phyloP scores from a whole-genome alignment of 108 stramenopile genomes.

The Pseudonitzschia delicatissima region DNA sequence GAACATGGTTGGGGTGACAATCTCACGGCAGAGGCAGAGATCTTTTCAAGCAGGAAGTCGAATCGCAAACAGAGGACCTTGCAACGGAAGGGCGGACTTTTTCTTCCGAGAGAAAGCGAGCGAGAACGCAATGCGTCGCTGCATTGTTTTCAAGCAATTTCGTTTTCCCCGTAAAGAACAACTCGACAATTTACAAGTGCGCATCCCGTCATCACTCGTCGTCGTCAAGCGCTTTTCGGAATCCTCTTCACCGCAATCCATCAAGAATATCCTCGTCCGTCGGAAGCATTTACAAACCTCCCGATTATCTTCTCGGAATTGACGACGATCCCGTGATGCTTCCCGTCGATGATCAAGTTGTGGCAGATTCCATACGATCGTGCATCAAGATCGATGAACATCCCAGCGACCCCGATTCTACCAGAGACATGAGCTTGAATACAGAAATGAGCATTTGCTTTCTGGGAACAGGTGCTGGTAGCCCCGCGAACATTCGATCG shows the following conservation, averaged over 20 bases:
- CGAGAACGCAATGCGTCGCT: too few relatives aligned
- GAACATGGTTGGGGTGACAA: too few relatives aligned
- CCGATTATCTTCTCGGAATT: neutral
- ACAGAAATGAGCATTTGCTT: constrained; percentile 62
- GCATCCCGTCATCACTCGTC: neutral
- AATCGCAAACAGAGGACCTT: too few relatives aligned
- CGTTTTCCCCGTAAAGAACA: too few relatives aligned
- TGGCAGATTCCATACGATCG: neutral
- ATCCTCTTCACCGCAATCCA: constrained; percentile 2
- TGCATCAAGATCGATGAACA: constrained; percentile 6
- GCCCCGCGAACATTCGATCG: constrained; percentile 39
- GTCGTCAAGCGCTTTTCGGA: neutral
- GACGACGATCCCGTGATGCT: neutral
- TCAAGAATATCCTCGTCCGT: constrained; percentile 3
- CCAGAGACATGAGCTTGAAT: constrained; percentile 1
- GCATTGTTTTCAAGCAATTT: too few relatives aligned
- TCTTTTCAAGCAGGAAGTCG: too few relatives aligned
- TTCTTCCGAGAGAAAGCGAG: too few relatives aligned
- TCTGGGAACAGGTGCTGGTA: constrained; percentile 72
- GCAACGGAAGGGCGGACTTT: too few relatives aligned
- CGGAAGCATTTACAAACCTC: constrained; percentile 11
- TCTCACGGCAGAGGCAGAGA: too few relatives aligned
- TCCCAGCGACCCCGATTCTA: constrained; percentile 1
- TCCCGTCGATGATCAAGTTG: neutral
- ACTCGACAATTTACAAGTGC: too few relatives aligned